Conservation (phyloP, 2,329 filamentous ascomycete genomes). For the Sarocladium brachiariae region DNA sequence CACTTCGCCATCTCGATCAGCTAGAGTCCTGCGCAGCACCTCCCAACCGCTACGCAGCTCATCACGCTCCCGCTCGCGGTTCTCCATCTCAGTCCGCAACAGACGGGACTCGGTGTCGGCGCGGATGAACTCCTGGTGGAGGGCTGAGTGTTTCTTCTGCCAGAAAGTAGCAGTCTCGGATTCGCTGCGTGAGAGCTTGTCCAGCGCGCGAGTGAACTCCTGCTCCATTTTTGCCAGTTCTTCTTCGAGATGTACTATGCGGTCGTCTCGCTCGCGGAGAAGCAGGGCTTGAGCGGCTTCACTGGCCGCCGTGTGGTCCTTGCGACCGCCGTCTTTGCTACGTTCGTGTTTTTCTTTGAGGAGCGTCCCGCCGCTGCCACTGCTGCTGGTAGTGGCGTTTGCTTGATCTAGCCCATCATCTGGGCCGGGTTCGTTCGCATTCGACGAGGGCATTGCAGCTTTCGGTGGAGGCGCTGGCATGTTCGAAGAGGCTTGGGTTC, state of each 20-base stretch:
- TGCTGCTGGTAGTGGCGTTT: background rate
- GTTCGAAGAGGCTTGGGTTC: background rate
- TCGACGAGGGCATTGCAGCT: background rate
- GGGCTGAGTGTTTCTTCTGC: conserved; percentile 46
- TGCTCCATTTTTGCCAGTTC: conserved; percentile 46
- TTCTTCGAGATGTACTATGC: conserved; percentile 44
- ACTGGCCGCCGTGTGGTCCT: background rate
- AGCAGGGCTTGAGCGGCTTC: background rate
- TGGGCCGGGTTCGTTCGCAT: background rate
- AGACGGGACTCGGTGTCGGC: conserved; percentile 47
- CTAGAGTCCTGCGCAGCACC: conserved; percentile 36
- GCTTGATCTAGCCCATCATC: background rate
- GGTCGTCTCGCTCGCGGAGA: conserved; percentile 41
- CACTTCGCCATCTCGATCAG: conserved; percentile 49
- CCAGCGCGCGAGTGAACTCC: conserved; percentile 47
- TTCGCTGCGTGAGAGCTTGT: conserved; percentile 46
- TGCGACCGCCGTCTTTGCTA: background rate
- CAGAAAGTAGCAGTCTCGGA: conserved; percentile 50
- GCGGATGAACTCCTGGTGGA: conserved; percentile 46
- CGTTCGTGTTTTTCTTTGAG: background rate
- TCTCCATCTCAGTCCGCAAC: conserved; percentile 41
- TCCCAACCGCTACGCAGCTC: conserved; percentile 46
- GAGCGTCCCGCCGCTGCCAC: background rate
- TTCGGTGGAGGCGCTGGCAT: conserved; percentile 6
- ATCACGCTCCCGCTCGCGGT: conserved; percentile 37